Conservation (phyloP, 163 green algal genomes). For the Botryococcus braunii region DNA sequence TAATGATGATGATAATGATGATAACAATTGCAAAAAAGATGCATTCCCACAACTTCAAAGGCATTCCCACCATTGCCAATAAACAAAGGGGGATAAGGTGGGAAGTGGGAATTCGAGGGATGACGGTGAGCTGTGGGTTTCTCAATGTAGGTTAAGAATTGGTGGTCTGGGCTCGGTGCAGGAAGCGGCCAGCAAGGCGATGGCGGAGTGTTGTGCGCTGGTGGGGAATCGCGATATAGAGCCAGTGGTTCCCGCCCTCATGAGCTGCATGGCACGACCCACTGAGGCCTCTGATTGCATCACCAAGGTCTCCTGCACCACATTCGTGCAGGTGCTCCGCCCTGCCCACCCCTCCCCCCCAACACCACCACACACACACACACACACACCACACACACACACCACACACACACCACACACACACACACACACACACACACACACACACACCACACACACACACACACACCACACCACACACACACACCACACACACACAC, state of each 20-base stretch:
- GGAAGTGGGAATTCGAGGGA: background rate
- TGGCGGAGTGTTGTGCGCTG: conserved; percentile 28
- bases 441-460: no score
- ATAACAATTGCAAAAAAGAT: no score
- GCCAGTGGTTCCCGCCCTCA: conserved; percentile 48
- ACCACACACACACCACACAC: no score
- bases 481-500: no score
- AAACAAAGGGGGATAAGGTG: background rate
- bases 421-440: no score
- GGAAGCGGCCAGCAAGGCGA: conserved; percentile 29
- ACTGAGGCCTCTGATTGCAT: conserved; percentile 48
- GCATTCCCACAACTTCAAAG: no score
- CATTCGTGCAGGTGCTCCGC: conserved; percentile 59
- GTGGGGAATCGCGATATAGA: conserved; percentile 66
- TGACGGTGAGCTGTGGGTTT: background rate
- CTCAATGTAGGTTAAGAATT: background rate
- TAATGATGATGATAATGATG: no score
- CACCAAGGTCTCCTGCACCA: conserved; percentile 58
- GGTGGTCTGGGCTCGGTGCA: background rate
- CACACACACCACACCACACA: no score
- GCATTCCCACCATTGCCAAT: background rate
- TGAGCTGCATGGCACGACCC: conserved; percentile 51
- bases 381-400: no score
- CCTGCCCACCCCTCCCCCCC: no score
- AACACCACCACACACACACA: no score